Base-by-base conservation (phyloP, 345 rosid genomes). In the Citrus medica region DNA sequence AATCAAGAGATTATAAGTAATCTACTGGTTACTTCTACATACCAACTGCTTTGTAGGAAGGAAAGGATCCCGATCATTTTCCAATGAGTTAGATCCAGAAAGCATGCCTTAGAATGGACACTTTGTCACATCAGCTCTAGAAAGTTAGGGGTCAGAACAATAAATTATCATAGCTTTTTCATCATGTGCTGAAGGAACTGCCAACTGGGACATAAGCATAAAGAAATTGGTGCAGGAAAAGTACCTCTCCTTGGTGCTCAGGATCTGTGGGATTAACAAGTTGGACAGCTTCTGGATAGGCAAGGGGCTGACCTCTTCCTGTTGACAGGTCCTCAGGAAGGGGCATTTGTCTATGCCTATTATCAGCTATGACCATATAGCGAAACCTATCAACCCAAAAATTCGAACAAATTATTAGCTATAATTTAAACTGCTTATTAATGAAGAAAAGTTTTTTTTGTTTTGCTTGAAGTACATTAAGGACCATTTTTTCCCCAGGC, bases 311-410 rank as follows among this genome's bases (percentile, higher is more conserved):
- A 77, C 99, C 89, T 89, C 93, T 86, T 37, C 82, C 87, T 0
- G 88, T 84, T 72, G 81, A 80, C 75, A 89, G 85, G 78, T 95
- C 98, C 79, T 95, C 98, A 1, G 99, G 99, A 51, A 89, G 79
- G 22, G 99, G 98, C 98, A 95, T 93, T 78, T 82, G 78, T 77
- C 99, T 89, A 60, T 93, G 98, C 79, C 95, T 91, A 77, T 95
- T 87, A 58, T 93, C 97, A n/a, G 95, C 91, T 81, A 94, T 66
- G 27, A 89, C 97, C 99, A 95, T 95, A 83, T 87, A 90, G 66
- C 87, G 93, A 88, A 95, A 95, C 92, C 97, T 95, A 80, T 73
- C 81, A 63, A 79, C 75, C 68, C 85, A 84, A 67, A 73, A 46
- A 56, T 68, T 42, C 66, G 10, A 21, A 46, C 4, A 27, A 14